Conservation (phyloP, 1,284 basidiomycete genomes). For the Sanghuangporus baumii region DNA sequence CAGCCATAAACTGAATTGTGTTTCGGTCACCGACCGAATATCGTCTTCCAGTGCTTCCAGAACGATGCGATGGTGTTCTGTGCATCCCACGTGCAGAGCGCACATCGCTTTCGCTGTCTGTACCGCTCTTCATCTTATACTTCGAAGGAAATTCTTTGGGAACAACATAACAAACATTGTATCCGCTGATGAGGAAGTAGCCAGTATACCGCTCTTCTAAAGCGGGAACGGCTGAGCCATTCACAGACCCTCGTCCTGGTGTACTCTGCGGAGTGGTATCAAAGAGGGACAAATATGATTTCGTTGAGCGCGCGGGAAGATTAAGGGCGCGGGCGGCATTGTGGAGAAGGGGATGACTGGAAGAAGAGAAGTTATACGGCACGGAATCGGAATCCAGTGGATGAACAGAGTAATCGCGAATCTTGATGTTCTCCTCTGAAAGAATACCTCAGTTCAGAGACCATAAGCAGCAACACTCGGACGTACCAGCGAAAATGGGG, state of each 20-base stretch:
- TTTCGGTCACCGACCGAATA: constrained; percentile 53
- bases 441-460: background rate
- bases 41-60: constrained; percentile 40
- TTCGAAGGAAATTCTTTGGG: constrained; percentile 63
- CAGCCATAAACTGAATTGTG: constrained; percentile 68
- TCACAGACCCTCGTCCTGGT: constrained; percentile 32
- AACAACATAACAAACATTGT: constrained; percentile 68
- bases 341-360: constrained; percentile 55
- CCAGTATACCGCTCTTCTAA: constrained; percentile 66
- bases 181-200: constrained; percentile 67
- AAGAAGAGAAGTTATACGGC: constrained; percentile 69
- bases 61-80: constrained; percentile 29
- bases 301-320: constrained; percentile 51
- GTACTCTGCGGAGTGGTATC: constrained; percentile 34
- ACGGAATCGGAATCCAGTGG: constrained; percentile 62
- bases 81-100: constrained; percentile 27
- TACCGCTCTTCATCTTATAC: constrained; percentile 17
- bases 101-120: constrained; percentile 29
- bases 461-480: background rate
- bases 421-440: constrained; percentile 71
- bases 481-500: constrained; percentile 64
- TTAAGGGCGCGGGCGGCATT: constrained; percentile 64
- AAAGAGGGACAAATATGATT: constrained; percentile 54
- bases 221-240: constrained; percentile 29
- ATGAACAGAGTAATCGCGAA: constrained; percentile 64